Conservation (phyloP, 2,329 filamentous ascomycete species). For the Botrytis deweyae region DNA sequence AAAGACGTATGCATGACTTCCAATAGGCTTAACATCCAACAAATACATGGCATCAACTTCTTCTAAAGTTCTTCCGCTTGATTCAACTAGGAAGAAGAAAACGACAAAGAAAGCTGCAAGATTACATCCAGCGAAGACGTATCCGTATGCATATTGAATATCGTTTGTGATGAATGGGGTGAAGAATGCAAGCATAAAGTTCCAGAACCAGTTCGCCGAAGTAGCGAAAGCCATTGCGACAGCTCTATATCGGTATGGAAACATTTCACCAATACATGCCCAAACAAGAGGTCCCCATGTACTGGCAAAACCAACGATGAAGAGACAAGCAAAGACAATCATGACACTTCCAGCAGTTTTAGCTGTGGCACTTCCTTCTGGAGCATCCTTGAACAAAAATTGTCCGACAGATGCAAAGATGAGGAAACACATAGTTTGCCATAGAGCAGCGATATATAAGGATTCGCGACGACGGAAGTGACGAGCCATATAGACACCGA, state of each 20-base stretch:
- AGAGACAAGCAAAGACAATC: constrained; percentile 72
- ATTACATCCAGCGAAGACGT: constrained; percentile 73
- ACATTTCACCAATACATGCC: constrained; percentile 67
- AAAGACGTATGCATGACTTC: constrained; percentile 21
- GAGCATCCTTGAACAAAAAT: constrained; percentile 46
- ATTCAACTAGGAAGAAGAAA: constrained; percentile 77
- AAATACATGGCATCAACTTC: constrained; percentile 36
- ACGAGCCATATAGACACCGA: constrained; percentile 62
- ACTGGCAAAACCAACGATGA: constrained; percentile 68
- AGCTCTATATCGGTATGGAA: constrained; percentile 62
- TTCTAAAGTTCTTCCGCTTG: constrained; percentile 40
- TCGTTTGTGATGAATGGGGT: constrained; percentile 73
- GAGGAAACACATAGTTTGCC: constrained; percentile 69
- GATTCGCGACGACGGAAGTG: constrained; percentile 67
- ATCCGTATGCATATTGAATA: constrained; percentile 70
- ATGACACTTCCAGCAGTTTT: constrained; percentile 62
- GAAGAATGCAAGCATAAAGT: constrained; percentile 74
- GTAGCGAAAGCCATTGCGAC: constrained; percentile 61
- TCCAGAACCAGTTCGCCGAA: constrained; percentile 67
- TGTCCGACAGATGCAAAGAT: constrained; percentile 55
- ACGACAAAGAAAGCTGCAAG: constrained; percentile 63
- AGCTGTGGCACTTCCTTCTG: constrained; percentile 43
- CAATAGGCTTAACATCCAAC: constrained; percentile 41
- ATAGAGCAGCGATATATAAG: constrained; percentile 63
- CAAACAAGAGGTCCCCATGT: constrained; percentile 72